Evolutionary conservation across 768 basidiomycete genomes (phyloP).

Genomic region (Albatrellus ellisii): DNA sequence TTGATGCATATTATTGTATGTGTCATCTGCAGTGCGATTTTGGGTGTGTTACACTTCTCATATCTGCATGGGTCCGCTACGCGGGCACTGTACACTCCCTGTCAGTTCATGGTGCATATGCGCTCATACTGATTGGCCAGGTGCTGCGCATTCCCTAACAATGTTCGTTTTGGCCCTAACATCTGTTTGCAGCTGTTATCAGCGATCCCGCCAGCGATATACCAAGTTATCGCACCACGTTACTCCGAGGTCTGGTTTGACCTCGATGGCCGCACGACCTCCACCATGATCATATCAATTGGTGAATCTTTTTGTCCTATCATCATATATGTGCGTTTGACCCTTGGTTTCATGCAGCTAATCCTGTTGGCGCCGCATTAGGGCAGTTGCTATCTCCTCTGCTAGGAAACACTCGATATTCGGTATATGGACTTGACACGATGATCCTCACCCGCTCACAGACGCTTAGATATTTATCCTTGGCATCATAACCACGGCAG

Average conservation of each 20-base stretch:
- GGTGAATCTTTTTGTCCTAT: conserved; percentile 15
- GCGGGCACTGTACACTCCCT: conserved; percentile 50
- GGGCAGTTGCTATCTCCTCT: conserved; percentile 64
- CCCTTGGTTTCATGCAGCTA: conserved; percentile 28
- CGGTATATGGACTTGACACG: conserved; percentile 25
- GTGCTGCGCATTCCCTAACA: conserved; percentile 23
- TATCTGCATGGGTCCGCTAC: conserved; percentile 69
- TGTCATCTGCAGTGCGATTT: conserved; percentile 42
- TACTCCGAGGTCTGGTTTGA: conserved; percentile 84
- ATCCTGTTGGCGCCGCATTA: conserved; percentile 61
- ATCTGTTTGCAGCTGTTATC: conserved; percentile 35
- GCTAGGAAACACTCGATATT: conserved; percentile 33
- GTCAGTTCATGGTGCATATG: conserved; percentile 38
- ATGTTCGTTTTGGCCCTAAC: neutral
- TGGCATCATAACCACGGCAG: conserved; percentile 56
- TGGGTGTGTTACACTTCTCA: conserved; percentile 36
- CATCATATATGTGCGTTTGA: neutral
- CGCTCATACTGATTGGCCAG: conserved; percentile 60
- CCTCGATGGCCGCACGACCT: conserved; percentile 61
- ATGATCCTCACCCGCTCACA: neutral
- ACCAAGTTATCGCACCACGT: conserved; percentile 65
- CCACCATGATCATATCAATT: conserved; percentile 47
- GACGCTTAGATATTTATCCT: conserved; percentile 51
- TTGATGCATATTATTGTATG: neutral
- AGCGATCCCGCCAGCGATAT: conserved; percentile 55